These are phyloP conservation scores for Choiromyces venosus DNA, from an alignment of 495 filamentous ascomycete species.

Conservation along the genomic window DNA sequence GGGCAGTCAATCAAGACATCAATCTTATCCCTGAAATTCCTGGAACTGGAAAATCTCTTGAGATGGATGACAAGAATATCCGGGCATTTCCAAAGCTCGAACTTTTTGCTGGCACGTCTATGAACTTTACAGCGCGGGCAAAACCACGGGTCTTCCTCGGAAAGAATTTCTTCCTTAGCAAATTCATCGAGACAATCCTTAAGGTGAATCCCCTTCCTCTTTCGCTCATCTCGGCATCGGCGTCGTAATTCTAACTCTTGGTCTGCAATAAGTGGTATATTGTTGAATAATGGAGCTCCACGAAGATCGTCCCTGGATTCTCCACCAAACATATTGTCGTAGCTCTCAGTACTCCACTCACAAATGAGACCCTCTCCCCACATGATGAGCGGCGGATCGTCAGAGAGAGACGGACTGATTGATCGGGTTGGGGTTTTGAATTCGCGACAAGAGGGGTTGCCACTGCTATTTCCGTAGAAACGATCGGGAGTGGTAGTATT, in stretches of 20 bases:
- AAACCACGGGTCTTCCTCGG: slow-evolving; percentile 92
- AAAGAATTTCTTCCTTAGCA: slow-evolving; percentile 84
- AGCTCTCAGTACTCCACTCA: slow-evolving; percentile 67
- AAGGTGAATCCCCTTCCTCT: slow-evolving; percentile 71
- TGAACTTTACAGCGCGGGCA: slow-evolving; percentile 93
- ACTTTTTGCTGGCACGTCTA: slow-evolving; percentile 85
- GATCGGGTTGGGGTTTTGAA: slow-evolving; percentile 31
- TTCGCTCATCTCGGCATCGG: slow-evolving; percentile 54
- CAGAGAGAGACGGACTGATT: slow-evolving; percentile 31
- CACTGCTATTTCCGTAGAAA: slow-evolving; percentile 33
- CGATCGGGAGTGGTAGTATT: slow-evolving; percentile 6
- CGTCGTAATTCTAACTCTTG: slow-evolving; percentile 60
- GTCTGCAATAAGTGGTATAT: slow-evolving; percentile 56
- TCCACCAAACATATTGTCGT: slow-evolving; percentile 66
- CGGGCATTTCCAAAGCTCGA: slow-evolving; percentile 91
- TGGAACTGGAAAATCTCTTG: slow-evolving; percentile 82
- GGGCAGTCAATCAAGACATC: slow-evolving; percentile 90
- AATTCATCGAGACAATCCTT: slow-evolving; percentile 91
- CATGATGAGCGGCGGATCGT: slow-evolving; percentile 61
- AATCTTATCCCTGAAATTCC: slow-evolving; percentile 75
- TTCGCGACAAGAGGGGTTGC: slow-evolving; percentile 32
- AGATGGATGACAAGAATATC: slow-evolving; percentile 93
- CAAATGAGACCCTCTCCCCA: slow-evolving; percentile 76
- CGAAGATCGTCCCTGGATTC: slow-evolving; percentile 47
- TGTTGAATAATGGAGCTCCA: slow-evolving; percentile 48